Percentiles rank a stretch among this genome's conserved stretches.
Evolutionary conservation across 2,329 filamentous ascomycete species (phyloP).

Genomic region (Apiospora koreana): DNA sequence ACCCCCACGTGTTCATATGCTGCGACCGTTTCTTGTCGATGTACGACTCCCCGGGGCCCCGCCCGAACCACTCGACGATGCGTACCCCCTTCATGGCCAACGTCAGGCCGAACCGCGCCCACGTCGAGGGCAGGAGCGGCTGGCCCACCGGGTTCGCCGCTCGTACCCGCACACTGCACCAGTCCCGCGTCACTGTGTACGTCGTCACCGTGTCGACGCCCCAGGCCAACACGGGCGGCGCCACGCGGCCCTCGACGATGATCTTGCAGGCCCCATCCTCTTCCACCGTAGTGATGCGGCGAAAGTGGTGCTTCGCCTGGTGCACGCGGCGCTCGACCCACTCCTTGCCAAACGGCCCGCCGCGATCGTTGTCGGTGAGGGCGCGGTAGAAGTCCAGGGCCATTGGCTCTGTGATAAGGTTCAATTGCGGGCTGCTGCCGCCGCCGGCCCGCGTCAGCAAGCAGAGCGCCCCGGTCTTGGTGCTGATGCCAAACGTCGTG

Average conservation of each 20-base stretch:
- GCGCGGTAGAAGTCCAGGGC: constrained; percentile 63
- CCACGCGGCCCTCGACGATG: constrained; percentile 53
- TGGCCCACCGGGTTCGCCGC: constrained; percentile 47
- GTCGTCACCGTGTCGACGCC: constrained; percentile 49
- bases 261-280: constrained; percentile 38
- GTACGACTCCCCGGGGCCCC: constrained; percentile 68
- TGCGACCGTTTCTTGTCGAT: constrained; percentile 65
- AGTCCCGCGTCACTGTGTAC: constrained; percentile 54
- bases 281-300: constrained; percentile 32
- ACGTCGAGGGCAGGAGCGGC: constrained; percentile 51
- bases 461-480: constrained; percentile 41
- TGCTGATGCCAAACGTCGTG: constrained; percentile 46
- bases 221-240: constrained; percentile 67
- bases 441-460: constrained; percentile 39
- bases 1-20: constrained; percentile 53
- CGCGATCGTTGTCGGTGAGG: constrained; percentile 65
- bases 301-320: constrained; percentile 45
- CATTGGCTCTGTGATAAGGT: constrained; percentile 47
- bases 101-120: constrained; percentile 65
- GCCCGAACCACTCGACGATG: constrained; percentile 63
- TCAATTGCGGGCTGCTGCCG: constrained; percentile 24
- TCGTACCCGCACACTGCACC: constrained; percentile 51
- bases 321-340: constrained; percentile 54
- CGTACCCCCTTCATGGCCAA: constrained; percentile 42
- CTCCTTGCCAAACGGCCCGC: constrained; percentile 53